phyloP scores from a whole-genome alignment of 2,329 filamentous ascomycete genomes.

The Erysiphe neolycopersici region DNA sequence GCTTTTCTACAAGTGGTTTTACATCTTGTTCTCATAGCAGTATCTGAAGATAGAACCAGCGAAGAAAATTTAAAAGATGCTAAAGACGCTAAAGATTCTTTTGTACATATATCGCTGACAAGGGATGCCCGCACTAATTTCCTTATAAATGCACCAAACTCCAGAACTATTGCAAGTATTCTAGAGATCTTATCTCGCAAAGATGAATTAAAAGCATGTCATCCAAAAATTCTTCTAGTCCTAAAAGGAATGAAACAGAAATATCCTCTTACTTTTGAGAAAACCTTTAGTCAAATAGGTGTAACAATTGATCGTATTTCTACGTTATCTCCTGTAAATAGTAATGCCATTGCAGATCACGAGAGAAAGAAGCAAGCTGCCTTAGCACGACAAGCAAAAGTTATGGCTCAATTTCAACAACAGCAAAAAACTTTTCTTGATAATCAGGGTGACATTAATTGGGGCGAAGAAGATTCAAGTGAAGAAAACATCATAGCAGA shows the following conservation, averaged over 20 bases:
- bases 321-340: constrained; percentile 52
- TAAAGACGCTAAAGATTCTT: constrained; percentile 30
- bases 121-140: constrained; percentile 35
- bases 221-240: constrained; percentile 61
- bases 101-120: constrained; percentile 43
- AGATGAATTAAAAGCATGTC: constrained; percentile 55
- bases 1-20: constrained; percentile 77
- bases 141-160: constrained; percentile 25
- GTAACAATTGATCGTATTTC: constrained; percentile 55
- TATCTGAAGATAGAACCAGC: constrained; percentile 49
- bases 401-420: constrained; percentile 96
- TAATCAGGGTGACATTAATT: constrained; percentile 66
- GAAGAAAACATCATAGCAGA: constrained; percentile 34
- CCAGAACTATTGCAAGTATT: constrained; percentile 37
- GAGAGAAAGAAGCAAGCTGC: constrained; percentile 80
- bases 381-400: constrained; percentile 62
- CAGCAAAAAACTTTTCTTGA: constrained; percentile 90
- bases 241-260: constrained; percentile 67
- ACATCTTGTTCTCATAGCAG: constrained; percentile 63
- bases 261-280: constrained; percentile 44
- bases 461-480: constrained; percentile 58
- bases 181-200: constrained; percentile 34
- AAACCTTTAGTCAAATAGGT: constrained; percentile 34
- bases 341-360: constrained; percentile 30
- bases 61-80: constrained; percentile 20